Evolutionary conservation across 495 filamentous ascomycete species (phyloP).

Genomic region (Elaphomyces granulatus): DNA sequence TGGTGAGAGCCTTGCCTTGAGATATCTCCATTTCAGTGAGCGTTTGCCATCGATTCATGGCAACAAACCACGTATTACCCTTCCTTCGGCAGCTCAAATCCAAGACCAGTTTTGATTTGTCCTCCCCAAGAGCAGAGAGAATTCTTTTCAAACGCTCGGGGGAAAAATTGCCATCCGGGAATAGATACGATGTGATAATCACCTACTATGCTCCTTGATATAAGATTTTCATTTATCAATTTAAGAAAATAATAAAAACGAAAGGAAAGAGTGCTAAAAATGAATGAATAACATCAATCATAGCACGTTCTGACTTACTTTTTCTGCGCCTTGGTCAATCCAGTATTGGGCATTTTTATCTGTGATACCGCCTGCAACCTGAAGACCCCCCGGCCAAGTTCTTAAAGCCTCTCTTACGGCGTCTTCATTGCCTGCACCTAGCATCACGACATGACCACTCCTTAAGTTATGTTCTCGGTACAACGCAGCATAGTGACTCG

Average conservation of each 20-base stretch:
- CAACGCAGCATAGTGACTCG: conserved; percentile 62
- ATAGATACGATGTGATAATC: conserved; percentile 77
- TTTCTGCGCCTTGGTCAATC: conserved; percentile 79
- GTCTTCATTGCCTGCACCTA: conserved; percentile 72
- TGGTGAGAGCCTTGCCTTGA: conserved; percentile 39
- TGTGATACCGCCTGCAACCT: conserved; percentile 85
- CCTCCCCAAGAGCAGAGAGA: conserved; percentile 51
- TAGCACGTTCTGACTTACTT: conserved; percentile 40
- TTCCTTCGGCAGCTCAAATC: conserved; percentile 78
- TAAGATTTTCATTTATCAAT: conserved; percentile 7
- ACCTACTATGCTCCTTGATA: conserved; percentile 43
- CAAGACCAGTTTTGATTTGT: conserved; percentile 74
- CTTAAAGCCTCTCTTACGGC: conserved; percentile 62
- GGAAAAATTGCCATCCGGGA: conserved; percentile 70
- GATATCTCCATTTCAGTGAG: conserved; percentile 91
- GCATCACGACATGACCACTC: conserved; percentile 90
- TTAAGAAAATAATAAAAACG: not conserved
- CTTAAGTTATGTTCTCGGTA: conserved; percentile 58
- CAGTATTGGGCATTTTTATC: conserved; percentile 70
- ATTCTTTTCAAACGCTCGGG: conserved; percentile 56
- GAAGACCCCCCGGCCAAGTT: conserved; percentile 62
- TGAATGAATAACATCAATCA: not conserved
- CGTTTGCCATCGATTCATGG: conserved; percentile 97
- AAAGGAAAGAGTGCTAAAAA: not conserved
- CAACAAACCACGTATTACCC: conserved; percentile 72